Conservation (phyloP, 2,329 filamentous ascomycete species). For the Aspergillus ibericus region DNA sequence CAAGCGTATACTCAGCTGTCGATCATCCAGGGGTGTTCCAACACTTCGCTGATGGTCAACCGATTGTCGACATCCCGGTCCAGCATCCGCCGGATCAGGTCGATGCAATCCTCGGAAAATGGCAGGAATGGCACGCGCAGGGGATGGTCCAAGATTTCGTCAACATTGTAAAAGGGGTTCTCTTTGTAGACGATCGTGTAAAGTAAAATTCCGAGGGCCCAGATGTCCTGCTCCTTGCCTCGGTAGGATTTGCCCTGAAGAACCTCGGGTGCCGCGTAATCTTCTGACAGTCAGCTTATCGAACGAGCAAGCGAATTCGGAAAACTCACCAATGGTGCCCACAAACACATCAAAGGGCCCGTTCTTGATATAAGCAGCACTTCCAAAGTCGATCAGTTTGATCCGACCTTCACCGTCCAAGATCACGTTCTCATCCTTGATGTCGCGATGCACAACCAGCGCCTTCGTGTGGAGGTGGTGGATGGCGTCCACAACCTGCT, state of each 20-base stretch:
- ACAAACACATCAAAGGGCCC: constrained; percentile 99
- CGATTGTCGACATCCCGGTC: constrained; percentile 81
- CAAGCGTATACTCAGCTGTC: constrained; percentile 19
- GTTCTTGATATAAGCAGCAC: constrained; percentile 96
- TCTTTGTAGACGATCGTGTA: constrained; percentile 99
- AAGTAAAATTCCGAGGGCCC: constrained; percentile 92
- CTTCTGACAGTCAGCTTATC: constrained; percentile 51
- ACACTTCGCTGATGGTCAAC: constrained; percentile 81
- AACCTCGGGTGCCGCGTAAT: constrained; percentile 98
- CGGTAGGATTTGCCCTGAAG: constrained; percentile 87
- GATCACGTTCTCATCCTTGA: constrained; percentile 98
- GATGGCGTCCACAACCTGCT: constrained; percentile 85
- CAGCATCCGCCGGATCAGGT: constrained; percentile 88
- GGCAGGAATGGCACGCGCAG: constrained; percentile 74
- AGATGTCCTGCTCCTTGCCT: constrained; percentile 96
- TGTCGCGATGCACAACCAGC: constrained; percentile 91
- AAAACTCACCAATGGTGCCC: constrained; percentile 82
- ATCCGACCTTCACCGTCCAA: constrained; percentile 93
- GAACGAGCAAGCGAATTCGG: constrained; percentile 4
- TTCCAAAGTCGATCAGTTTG: constrained; percentile 97
- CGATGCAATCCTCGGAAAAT: constrained; percentile 79
- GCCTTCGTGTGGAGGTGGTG: constrained; percentile 90
- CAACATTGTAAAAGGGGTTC: constrained; percentile 97
- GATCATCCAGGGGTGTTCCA: constrained; percentile 78
- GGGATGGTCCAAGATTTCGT: constrained; percentile 98